Evolutionary conservation across 495 filamentous ascomycete genomes (phyloP).

Genomic region (Tuber brumale): DNA sequence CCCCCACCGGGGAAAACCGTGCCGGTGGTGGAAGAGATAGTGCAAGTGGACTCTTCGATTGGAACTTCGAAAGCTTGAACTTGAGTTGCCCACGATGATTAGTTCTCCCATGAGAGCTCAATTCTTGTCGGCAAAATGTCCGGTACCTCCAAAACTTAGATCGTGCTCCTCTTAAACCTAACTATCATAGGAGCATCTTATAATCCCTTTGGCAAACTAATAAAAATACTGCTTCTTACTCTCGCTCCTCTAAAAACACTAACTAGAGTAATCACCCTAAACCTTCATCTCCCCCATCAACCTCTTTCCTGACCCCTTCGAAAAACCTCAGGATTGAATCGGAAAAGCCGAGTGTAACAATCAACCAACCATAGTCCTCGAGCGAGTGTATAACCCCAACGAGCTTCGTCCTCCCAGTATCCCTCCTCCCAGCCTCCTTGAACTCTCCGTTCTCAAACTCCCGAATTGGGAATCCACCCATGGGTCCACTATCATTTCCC

Average conservation of each 20-base stretch:
- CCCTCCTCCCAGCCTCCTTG: slow-evolving; percentile 33
- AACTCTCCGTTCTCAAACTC: slow-evolving; percentile 21
- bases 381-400: slow-evolving; percentile 37
- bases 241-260: slow-evolving; percentile 41
- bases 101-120: neutral
- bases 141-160: slow-evolving; percentile 33
- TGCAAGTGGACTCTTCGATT: slow-evolving; percentile 39
- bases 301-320: slow-evolving; percentile 20
- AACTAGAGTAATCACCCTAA: slow-evolving; percentile 42
- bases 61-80: slow-evolving; percentile 38
- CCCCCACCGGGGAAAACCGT: slow-evolving; percentile 40
- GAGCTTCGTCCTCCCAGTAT: slow-evolving; percentile 42
- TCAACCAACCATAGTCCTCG: slow-evolving; percentile 26
- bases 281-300: slow-evolving; percentile 36
- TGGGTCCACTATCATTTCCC: slow-evolving; percentile 41
- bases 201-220: slow-evolving; percentile 40
- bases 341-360: slow-evolving; percentile 41
- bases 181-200: slow-evolving; percentile 35
- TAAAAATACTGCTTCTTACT: slow-evolving; percentile 42
- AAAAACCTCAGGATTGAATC: slow-evolving; percentile 43
- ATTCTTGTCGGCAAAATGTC: neutral
- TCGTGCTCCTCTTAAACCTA: slow-evolving; percentile 12
- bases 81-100: slow-evolving; percentile 12
- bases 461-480: slow-evolving; percentile 40
- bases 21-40: slow-evolving; percentile 33